phyloP scores from a whole-genome alignment of 2,329 filamentous ascomycete genomes.

The Periconia digitata region DNA sequence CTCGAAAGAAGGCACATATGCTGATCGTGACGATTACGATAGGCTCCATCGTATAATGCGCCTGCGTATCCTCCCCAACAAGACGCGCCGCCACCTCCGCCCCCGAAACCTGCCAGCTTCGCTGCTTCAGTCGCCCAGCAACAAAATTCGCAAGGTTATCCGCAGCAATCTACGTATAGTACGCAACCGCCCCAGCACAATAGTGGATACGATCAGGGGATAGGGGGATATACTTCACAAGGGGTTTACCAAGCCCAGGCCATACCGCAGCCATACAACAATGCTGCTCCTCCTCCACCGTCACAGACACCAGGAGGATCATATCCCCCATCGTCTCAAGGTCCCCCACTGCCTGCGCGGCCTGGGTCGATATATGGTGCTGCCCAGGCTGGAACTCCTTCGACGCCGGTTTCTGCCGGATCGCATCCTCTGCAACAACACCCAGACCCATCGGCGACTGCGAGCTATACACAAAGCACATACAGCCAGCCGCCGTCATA shows the following conservation, averaged over 20 bases:
- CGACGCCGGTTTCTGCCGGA: constrained; percentile 19
- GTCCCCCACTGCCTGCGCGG: constrained; percentile 13
- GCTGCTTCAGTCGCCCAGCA: constrained; percentile 26
- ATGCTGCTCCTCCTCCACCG: constrained; percentile 30
- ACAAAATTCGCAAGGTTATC: constrained; percentile 14
- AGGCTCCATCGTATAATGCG: constrained; percentile 12
- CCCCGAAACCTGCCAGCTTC: constrained; percentile 39
- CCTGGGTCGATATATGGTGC: constrained; percentile 34
- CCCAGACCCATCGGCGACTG: background rate
- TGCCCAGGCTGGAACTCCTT: constrained; percentile 19
- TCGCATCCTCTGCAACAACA: constrained; percentile 18
- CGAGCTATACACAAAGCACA: constrained; percentile 24
- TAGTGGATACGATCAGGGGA: constrained; percentile 20
- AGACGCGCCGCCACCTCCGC: constrained; percentile 39
- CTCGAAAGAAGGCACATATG: background rate
- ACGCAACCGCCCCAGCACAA: constrained; percentile 17
- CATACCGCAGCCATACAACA: constrained; percentile 26
- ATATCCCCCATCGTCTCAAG: constrained; percentile 33
- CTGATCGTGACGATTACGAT: constrained; percentile 5
- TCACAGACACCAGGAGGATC: constrained; percentile 34
- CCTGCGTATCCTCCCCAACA: constrained; percentile 25
- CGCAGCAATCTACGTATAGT: constrained; percentile 13
- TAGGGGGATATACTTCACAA: constrained; percentile 18
- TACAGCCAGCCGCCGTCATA: constrained; percentile 38
- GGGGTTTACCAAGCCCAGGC: constrained; percentile 24